A percentile compares a stretch with the other conserved stretches of the same genome.
phyloP scores from a whole-genome alignment of 192 early-diverging fungal genomes.

The Lobosporangium transversale region DNA sequence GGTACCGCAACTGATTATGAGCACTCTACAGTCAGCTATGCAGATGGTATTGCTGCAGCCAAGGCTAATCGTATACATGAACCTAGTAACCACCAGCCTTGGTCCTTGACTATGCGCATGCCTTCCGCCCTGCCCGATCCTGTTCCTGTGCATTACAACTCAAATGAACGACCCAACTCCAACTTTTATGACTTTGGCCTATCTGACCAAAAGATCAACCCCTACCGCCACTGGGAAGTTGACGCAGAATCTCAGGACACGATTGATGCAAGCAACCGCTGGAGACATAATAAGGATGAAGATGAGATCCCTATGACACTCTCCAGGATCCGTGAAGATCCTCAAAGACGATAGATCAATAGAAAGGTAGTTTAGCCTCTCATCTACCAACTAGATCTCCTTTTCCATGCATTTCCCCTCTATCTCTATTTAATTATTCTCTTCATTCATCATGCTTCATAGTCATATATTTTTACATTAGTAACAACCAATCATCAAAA shows the following conservation, averaged over 20 bases:
- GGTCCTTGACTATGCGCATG: slow-evolving; percentile 42
- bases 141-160: slow-evolving; percentile 26
- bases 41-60: slow-evolving; percentile 23
- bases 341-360: slow-evolving; percentile 1
- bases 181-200: slow-evolving; percentile 26
- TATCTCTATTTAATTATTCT: no score
- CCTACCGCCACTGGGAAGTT: slow-evolving; percentile 25
- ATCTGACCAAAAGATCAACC: slow-evolving; percentile 2
- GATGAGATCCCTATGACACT: slow-evolving; percentile 48
- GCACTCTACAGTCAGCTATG: slow-evolving; percentile 18
- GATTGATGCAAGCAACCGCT: slow-evolving; percentile 23
- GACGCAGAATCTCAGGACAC: slow-evolving; percentile 34
- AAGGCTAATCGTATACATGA: neutral
- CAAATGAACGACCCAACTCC: neutral
- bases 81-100: slow-evolving; percentile 12
- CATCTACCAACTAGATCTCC: no score
- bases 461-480: no score
- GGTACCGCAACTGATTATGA: neutral
- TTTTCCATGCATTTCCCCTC: no score
- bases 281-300: slow-evolving; percentile 15
- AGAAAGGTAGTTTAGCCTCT: no score
- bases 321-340: slow-evolving; percentile 22
- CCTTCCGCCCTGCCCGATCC: slow-evolving; percentile 13
- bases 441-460: no score
- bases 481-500: no score